Evolutionary conservation across 192 early-diverging fungal species (phyloP).

Genomic region (Podila epigama): DNA sequence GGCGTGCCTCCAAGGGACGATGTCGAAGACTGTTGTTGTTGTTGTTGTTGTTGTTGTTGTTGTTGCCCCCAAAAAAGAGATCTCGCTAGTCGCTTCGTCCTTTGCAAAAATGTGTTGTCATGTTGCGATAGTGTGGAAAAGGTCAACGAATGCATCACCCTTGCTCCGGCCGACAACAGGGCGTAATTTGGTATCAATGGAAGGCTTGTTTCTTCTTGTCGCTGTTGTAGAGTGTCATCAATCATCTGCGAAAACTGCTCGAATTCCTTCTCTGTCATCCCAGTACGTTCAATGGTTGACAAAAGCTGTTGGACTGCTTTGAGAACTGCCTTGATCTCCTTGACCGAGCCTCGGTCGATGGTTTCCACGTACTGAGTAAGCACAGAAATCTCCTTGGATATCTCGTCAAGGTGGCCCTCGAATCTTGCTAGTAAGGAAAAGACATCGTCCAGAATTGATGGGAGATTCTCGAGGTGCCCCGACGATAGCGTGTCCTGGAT

Average conservation of each 20-base stretch:
- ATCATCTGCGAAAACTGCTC: background rate
- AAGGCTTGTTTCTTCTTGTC: background rate
- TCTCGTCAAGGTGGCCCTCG: background rate
- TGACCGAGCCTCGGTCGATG: background rate
- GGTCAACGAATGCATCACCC: background rate
- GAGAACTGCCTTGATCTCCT: background rate
- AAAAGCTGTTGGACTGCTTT: background rate
- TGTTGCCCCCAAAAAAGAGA: background rate
- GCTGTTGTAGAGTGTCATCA: background rate
- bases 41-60: too few species aligned
- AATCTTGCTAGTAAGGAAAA: background rate
- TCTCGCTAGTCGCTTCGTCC: too few species aligned
- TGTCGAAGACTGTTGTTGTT: constrained; percentile 1
- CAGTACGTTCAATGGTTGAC: background rate
- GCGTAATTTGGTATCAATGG: background rate
- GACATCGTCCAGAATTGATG: background rate
- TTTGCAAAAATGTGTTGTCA: too few species aligned
- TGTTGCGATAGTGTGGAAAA: too few species aligned
- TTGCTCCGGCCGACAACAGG: background rate
- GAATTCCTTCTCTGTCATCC: background rate
- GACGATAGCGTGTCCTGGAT: too few species aligned
- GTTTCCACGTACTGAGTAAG: background rate
- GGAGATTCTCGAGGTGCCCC: background rate
- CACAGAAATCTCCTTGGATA: background rate
- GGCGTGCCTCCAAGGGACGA: constrained; percentile 8